phyloP scores from a whole-genome alignment of 2,329 filamentous ascomycete species.

The Stachybotrys chlorohalonatus region DNA sequence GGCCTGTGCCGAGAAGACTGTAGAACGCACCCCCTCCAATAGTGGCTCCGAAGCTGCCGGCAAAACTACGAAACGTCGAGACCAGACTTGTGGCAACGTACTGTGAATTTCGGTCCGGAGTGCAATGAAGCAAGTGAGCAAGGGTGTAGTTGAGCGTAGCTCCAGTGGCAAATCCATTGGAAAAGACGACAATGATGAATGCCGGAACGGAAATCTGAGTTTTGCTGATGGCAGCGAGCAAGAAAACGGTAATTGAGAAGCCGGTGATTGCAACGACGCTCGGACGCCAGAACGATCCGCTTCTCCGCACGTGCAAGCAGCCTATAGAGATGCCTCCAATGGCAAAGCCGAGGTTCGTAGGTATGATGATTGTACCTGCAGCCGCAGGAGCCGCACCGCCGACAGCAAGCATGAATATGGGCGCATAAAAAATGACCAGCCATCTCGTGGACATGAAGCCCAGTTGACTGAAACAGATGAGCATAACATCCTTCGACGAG shows the following conservation, averaged over 20 bases:
- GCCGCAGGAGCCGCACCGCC: constrained; percentile 59
- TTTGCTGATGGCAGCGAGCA: constrained; percentile 46
- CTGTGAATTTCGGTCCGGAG: constrained; percentile 50
- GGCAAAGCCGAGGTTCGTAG: constrained; percentile 74
- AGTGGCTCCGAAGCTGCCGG: constrained; percentile 70
- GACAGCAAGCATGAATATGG: constrained; percentile 71
- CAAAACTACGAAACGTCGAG: constrained; percentile 73
- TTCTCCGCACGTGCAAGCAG: constrained; percentile 63
- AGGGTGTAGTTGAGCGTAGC: constrained; percentile 72
- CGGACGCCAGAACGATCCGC: constrained; percentile 63
- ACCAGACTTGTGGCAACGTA: constrained; percentile 69
- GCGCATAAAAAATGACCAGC: constrained; percentile 72
- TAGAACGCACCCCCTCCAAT: constrained; percentile 71
- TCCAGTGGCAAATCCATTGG: constrained; percentile 65
- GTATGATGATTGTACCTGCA: constrained; percentile 68
- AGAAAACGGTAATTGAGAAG: constrained; percentile 52
- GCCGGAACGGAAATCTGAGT: constrained; percentile 37
- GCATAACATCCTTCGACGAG: constrained; percentile 57
- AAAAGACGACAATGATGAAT: constrained; percentile 53
- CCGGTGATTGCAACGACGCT: constrained; percentile 49
- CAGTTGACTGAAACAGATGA: constrained; percentile 66
- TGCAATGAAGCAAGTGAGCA: constrained; percentile 69
- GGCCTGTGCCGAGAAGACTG: constrained; percentile 44
- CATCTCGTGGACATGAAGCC: constrained; percentile 76
- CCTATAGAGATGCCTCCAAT: constrained; percentile 65